Evolutionary conservation across 192 early-diverging fungal genomes (phyloP).

Genomic region (Backusella sp.): DNA sequence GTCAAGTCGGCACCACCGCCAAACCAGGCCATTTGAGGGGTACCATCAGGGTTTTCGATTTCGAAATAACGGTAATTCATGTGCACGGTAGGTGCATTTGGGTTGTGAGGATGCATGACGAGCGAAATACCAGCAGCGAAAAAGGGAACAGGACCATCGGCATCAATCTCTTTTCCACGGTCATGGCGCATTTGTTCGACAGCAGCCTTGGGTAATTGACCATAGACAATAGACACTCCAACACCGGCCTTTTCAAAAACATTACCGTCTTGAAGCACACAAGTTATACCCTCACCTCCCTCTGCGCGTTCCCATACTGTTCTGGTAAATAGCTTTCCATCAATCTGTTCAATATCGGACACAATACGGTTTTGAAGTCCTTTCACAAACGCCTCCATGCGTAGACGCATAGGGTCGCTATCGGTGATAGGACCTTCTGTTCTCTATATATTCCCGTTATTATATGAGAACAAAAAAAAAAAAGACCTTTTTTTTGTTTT

Average conservation of each 20-base stretch:
- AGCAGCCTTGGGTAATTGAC: slow-evolving; percentile 73
- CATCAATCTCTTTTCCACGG: slow-evolving; percentile 63
- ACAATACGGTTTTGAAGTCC: slow-evolving; percentile 79
- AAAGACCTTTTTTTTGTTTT: slow-evolving; percentile 1
- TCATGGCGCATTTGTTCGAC: slow-evolving; percentile 87
- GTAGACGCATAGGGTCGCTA: slow-evolving; percentile 67
- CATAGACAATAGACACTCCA: slow-evolving; percentile 85
- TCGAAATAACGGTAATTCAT: slow-evolving; percentile 99
- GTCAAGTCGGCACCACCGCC: slow-evolving; percentile 97
- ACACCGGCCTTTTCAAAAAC: slow-evolving; percentile 99
- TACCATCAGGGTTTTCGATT: slow-evolving; percentile 59
- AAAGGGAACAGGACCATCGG: slow-evolving; percentile 64
- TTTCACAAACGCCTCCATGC: slow-evolving; percentile 81
- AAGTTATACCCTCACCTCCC: slow-evolving; percentile 91
- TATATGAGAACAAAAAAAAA: background rate
- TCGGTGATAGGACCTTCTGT: slow-evolving; percentile 42
- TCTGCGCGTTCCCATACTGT: slow-evolving; percentile 88
- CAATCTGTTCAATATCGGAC: slow-evolving; percentile 61
- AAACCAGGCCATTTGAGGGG: slow-evolving; percentile 88
- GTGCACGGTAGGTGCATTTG: slow-evolving; percentile 94
- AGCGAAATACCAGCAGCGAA: slow-evolving; percentile 90
- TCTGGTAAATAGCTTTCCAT: slow-evolving; percentile 62
- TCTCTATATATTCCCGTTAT: slow-evolving; percentile 17
- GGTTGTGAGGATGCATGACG: slow-evolving; percentile 95
- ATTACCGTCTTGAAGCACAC: slow-evolving; percentile 88